phyloP scores from a whole-genome alignment of 2,329 filamentous ascomycete species.

The Metarhizium rileyi region DNA sequence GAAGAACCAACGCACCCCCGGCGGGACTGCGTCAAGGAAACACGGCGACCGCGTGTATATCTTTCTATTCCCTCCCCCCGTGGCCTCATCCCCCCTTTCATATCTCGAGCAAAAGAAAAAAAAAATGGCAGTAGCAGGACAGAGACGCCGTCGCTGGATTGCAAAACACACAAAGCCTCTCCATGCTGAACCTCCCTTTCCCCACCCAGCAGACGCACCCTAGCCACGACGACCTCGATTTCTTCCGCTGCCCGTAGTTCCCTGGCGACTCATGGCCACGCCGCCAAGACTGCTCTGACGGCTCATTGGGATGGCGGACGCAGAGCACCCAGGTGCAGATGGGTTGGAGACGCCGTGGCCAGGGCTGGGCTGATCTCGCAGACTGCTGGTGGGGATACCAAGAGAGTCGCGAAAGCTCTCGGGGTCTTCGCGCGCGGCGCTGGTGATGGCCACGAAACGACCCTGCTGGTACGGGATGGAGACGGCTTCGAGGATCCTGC shows the following conservation, averaged over 20 bases:
- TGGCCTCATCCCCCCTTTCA: not conserved
- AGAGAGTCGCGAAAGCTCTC: slow-evolving; percentile 41
- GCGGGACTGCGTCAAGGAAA: not conserved
- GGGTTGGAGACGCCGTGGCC: slow-evolving; percentile 13
- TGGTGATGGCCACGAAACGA: slow-evolving; percentile 39
- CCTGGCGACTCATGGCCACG: slow-evolving; percentile 46
- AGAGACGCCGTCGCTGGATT: slow-evolving; percentile 1
- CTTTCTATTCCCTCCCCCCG: too few relatives aligned
- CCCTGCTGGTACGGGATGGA: slow-evolving; percentile 37
- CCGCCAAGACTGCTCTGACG: slow-evolving; percentile 46
- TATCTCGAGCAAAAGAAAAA: not conserved
- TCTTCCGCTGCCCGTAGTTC: slow-evolving; percentile 38
- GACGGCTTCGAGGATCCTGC: slow-evolving; percentile 46
- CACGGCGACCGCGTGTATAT: not conserved
- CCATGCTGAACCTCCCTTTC: not conserved
- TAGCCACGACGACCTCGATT: slow-evolving; percentile 30
- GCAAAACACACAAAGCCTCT: not conserved
- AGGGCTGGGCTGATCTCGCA: slow-evolving; percentile 31
- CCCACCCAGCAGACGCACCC: not conserved
- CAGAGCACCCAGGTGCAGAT: slow-evolving; percentile 18
- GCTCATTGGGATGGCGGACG: slow-evolving; percentile 39
- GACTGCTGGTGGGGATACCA: slow-evolving; percentile 34
- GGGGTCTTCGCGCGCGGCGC: slow-evolving; percentile 34
- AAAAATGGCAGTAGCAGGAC: not conserved
- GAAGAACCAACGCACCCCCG: not conserved